Evolutionary conservation across 495 filamentous ascomycete species (phyloP).

Genomic region (Haplographium delicatum): DNA sequence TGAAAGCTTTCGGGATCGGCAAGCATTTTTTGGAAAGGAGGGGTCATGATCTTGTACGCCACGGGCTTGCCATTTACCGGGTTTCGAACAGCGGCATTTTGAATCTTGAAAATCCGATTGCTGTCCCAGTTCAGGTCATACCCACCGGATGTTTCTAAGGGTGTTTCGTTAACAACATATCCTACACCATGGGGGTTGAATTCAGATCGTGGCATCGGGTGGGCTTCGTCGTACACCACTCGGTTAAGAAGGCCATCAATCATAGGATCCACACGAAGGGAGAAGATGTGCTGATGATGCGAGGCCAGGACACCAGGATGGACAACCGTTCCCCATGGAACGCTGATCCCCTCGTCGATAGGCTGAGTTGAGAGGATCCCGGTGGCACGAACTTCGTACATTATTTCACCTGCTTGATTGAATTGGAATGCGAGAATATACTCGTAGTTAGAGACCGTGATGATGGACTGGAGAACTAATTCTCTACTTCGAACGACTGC

Average conservation of each 20-base stretch:
- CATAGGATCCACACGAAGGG: slow-evolving; percentile 76
- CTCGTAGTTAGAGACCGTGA: slow-evolving; percentile 78
- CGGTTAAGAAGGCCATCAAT: slow-evolving; percentile 72
- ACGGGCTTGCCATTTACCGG: slow-evolving; percentile 70
- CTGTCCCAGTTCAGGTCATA: slow-evolving; percentile 55
- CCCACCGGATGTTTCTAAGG: slow-evolving; percentile 55
- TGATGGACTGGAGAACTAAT: slow-evolving; percentile 67
- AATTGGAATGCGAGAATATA: slow-evolving; percentile 83
- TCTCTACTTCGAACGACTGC: slow-evolving; percentile 56
- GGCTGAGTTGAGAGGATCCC: slow-evolving; percentile 83
- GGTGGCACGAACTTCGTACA: slow-evolving; percentile 78
- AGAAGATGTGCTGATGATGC: slow-evolving; percentile 90
- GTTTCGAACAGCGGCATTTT: slow-evolving; percentile 62
- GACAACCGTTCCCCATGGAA: slow-evolving; percentile 78
- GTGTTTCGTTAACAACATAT: slow-evolving; percentile 61
- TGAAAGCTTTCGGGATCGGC: slow-evolving; percentile 64
- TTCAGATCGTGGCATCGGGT: slow-evolving; percentile 63
- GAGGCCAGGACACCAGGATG: slow-evolving; percentile 78
- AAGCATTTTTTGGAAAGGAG: slow-evolving; percentile 75
- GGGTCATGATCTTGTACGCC: slow-evolving; percentile 71
- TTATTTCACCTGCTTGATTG: slow-evolving; percentile 75
- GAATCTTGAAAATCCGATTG: slow-evolving; percentile 76
- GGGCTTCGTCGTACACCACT: slow-evolving; percentile 65
- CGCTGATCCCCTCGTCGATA: slow-evolving; percentile 62
- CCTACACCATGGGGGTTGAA: slow-evolving; percentile 79